Conservation (phyloP, 768 basidiomycete genomes). For the Serendipita vermifera region DNA sequence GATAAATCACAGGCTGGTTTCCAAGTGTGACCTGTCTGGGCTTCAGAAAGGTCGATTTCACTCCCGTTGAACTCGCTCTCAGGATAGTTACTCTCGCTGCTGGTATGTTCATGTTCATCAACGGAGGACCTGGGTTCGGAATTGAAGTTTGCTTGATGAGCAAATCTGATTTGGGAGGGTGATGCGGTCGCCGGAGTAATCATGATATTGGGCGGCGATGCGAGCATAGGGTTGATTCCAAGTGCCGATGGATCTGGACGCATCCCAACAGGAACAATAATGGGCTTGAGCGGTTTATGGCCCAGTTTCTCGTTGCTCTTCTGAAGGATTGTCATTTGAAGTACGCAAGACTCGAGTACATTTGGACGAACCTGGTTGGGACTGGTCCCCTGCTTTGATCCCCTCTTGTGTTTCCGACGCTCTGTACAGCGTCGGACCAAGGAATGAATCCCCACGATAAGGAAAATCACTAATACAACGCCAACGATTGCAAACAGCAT, state of each 20-base stretch:
- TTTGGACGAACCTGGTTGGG: too few species aligned
- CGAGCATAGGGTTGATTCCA: neutral
- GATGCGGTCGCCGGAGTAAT: slow-evolving; percentile 6
- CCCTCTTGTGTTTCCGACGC: neutral
- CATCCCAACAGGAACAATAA: neutral
- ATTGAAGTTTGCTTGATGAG: neutral
- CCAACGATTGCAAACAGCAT: neutral
- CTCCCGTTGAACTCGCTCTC: neutral
- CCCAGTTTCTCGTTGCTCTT: neutral
- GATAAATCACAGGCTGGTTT: neutral
- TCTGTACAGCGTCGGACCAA: neutral
- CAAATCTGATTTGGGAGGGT: neutral
- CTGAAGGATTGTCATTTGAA: too few species aligned
- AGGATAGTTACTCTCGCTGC: too few species aligned
- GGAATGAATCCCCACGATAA: neutral
- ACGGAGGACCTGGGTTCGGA: too few species aligned
- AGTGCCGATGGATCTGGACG: neutral
- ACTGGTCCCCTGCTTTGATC: too few species aligned
- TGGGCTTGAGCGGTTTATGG: neutral
- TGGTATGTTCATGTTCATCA: too few species aligned
- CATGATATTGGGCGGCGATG: neutral
- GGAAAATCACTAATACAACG: neutral
- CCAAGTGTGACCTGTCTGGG: neutral
- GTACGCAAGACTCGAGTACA: neutral
- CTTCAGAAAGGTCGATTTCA: neutral